A percentile compares a stretch with the other conserved stretches of the same genome.
Evolutionary conservation across 2,329 filamentous ascomycete genomes (phyloP).

Genomic region (Botrytis deweyae): DNA sequence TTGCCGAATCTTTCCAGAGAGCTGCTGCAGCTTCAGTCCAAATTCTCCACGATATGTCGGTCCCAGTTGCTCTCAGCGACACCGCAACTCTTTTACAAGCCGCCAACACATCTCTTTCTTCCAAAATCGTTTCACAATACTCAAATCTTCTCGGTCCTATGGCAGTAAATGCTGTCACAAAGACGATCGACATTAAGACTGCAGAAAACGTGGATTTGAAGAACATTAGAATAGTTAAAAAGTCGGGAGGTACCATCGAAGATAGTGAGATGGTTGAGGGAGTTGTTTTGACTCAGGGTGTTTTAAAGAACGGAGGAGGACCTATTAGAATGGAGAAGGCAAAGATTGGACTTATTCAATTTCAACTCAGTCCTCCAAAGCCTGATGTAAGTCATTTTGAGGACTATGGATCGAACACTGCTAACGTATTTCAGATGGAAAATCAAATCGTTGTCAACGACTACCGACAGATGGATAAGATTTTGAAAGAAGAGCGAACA

Average conservation of each 20-base stretch:
- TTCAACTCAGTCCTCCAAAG: conserved; percentile 97
- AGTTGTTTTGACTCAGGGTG: conserved; percentile 85
- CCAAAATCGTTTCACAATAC: conserved; percentile 98
- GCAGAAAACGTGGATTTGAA: conserved; percentile 95
- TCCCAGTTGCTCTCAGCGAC: conserved; percentile 85
- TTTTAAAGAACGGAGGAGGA: conserved; percentile 90
- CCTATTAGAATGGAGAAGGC: conserved; percentile 96
- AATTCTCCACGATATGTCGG: conserved; percentile 92
- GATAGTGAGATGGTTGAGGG: conserved; percentile 97
- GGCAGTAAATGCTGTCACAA: conserved; percentile 94
- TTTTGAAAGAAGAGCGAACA: conserved; percentile 96
- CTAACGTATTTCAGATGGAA: conserved; percentile 70
- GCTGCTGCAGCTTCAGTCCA: conserved; percentile 86
- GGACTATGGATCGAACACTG: background rate
- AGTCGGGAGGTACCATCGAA: conserved; percentile 95
- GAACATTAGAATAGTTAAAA: conserved; percentile 97
- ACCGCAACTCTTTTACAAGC: conserved; percentile 90
- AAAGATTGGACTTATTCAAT: conserved; percentile 93
- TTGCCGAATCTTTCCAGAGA: conserved; percentile 96
- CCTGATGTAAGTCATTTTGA: conserved; percentile 66
- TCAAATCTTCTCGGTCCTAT: conserved; percentile 94
- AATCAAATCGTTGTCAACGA: conserved; percentile 99
- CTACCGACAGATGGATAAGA: conserved; percentile 99
- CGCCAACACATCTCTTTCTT: conserved; percentile 93
- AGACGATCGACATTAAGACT: conserved; percentile 92